Conservation (phyloP, 192 early-diverging fungal species). For the Polychytrium aggregatum region DNA sequence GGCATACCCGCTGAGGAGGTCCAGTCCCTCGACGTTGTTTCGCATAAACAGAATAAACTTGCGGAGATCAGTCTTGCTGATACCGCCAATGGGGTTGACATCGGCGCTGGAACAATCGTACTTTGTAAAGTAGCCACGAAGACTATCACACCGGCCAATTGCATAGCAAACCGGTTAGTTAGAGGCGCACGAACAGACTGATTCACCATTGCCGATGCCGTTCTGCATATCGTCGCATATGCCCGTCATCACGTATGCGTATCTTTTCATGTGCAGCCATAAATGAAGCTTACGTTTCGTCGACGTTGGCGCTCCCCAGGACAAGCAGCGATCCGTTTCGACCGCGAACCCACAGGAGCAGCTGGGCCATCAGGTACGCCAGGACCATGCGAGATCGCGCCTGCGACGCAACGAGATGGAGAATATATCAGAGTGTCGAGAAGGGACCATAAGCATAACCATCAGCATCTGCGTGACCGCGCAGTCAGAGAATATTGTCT, state of each 20-base stretch:
- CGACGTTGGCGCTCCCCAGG: slow-evolving; percentile 92
- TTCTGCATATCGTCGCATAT: no score
- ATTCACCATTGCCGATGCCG: no score
- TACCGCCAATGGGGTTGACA: slow-evolving; percentile 93
- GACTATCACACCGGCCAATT: slow-evolving; percentile 17
- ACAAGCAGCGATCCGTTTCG: slow-evolving; percentile 67
- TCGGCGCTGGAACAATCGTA: slow-evolving; percentile 98
- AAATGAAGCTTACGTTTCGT: slow-evolving; percentile 64
- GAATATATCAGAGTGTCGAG: neutral
- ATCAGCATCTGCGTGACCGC: no score
- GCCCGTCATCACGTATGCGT: neutral
- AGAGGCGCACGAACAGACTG: neutral
- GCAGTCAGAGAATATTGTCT: no score
- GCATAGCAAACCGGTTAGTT: neutral
- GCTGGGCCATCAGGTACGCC: slow-evolving; percentile 88
- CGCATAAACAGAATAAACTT: slow-evolving; percentile 67
- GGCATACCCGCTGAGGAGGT: slow-evolving; percentile 46
- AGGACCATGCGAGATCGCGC: slow-evolving; percentile 91
- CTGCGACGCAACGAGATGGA: slow-evolving; percentile 13
- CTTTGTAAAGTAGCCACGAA: slow-evolving; percentile 96
- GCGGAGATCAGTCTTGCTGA: slow-evolving; percentile 79
- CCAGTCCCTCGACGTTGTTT: slow-evolving; percentile 46
- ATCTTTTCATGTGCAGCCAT: neutral
- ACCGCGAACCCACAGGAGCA: slow-evolving; percentile 81
- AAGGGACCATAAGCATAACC: no score